Percentiles rank a stretch among this genome's conserved stretches.
These are phyloP conservation scores for Myxozyma melibiosi DNA, from an alignment of 805 yeast species.

Conservation along the genomic window DNA sequence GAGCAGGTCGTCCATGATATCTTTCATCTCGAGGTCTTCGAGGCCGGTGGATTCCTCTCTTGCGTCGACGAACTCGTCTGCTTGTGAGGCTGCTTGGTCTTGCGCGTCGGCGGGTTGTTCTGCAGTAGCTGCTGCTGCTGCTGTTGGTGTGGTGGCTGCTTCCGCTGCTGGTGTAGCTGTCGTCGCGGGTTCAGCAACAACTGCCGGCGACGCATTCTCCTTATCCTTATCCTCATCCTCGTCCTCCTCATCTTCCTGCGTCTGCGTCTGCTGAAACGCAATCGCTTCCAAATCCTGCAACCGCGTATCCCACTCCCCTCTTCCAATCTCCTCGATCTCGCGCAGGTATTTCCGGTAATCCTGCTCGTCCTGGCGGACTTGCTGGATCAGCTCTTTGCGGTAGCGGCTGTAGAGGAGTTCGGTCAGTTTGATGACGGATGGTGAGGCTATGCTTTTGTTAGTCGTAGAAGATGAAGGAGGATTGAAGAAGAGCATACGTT, in stretches of 20 bases:
- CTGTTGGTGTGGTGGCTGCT: background rate
- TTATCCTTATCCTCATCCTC: slow-evolving; percentile 9
- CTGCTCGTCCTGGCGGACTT: slow-evolving; percentile 42
- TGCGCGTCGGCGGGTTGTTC: too few relatives aligned
- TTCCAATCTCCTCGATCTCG: slow-evolving; percentile 49
- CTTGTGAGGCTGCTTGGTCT: slow-evolving; percentile 19
- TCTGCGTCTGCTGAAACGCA: slow-evolving; percentile 4
- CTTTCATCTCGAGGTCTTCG: slow-evolving; percentile 26
- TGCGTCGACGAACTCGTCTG: slow-evolving; percentile 10
- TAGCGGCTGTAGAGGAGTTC: slow-evolving; percentile 28
- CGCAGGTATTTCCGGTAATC: slow-evolving; percentile 43
- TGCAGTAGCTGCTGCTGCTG: background rate
- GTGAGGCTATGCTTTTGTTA: slow-evolving; percentile 25
- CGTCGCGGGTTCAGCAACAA: background rate
- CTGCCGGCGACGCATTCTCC: too few relatives aligned
- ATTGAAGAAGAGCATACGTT: slow-evolving; percentile 14
- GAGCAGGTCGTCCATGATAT: slow-evolving; percentile 19
- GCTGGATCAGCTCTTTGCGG: slow-evolving; percentile 27
- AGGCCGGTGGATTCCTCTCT: slow-evolving; percentile 19
- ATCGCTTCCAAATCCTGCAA: slow-evolving; percentile 34
- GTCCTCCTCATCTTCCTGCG: slow-evolving; percentile 2
- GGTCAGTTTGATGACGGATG: slow-evolving; percentile 32
- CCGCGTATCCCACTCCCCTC: slow-evolving; percentile 47
- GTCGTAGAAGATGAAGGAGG: background rate
- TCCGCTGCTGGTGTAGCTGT: background rate